Evolutionary conservation across 1,284 basidiomycete species (phyloP), one percentile per base, ranked within the genome.

Genomic region (Pascua guehoae): DNA sequence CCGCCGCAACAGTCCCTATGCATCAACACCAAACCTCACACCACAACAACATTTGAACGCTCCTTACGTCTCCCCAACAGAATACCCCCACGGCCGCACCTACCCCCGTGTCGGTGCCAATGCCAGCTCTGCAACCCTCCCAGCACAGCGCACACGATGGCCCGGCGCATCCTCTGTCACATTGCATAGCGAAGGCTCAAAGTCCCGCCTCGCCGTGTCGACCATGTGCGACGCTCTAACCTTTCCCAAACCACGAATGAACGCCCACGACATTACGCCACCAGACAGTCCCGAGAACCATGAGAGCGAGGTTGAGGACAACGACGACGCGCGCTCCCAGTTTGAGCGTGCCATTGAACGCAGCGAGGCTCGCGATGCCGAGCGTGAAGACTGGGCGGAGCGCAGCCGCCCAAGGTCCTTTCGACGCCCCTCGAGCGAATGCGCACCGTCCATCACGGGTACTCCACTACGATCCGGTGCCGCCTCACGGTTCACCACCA

Each of bases 191-290:
- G 60, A 62, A 38, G 60, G 60, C 9, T 62, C 60, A 14, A 47
- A 45, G 8, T 62, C 60, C 1, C 45, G 60, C 5, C 39, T 62
- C 4, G 52, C 60, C 5, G 60, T 62, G 12, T 54, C 46, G 18
- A 70, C 69, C 10, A 57, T 71, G 58, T 73, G 73, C 57, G 73
- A 74, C 49, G 63, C 68, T 51, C 60, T 72, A 43, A 64, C 72
- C 16, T 60, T 72, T 43, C 72, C 73, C 15, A 61, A 64, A 18
- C 73, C 73, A 1, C 58, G 64, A 12, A 61, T 75, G 47, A 61
- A 66, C 24, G 65, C 73, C 24, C 69, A 68, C 54, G 61, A 64
- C 32, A 67, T 73, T 47, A 75, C 71, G 4, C 73, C 73, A 7
- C 71, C 71, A 7, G 57, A 55, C 3, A 65, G 54, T 15, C 71